Base-by-base conservation (phyloP, 768 basidiomycete species). In the Leucocoprinus sp. region DNA sequence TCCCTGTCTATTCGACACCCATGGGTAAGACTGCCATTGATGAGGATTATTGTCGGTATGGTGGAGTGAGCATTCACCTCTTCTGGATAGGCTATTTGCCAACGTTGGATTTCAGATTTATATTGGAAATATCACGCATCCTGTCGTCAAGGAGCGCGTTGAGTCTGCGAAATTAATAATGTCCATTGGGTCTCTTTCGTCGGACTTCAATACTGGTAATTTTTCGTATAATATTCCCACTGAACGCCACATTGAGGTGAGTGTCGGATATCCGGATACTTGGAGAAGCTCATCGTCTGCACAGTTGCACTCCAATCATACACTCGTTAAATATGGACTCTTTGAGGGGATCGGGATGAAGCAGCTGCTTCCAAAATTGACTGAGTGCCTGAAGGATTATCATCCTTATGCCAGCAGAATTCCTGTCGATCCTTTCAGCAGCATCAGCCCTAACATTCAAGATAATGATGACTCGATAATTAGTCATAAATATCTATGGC, bases 131-230 rank as follows among this genome's bases (percentile, higher is more conserved):
- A 70, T 88, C 52, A 81, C 75, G 6, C 71, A 75, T 34, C 81
- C 83, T 0, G 71, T 66, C 19, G 67, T 90, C 52, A 83, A 79
- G 61, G 75, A 80, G 43, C 76, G 71, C 50, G 78, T 93, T 22
- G 90, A 93, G 62, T 67, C 59, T 2, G 80, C 88, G 3, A 84
- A 82, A 52, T 67, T 93, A 34, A 78, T 89, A 41, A 57, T 93
- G 9, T 84, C 84, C 9, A 66, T 93, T 48, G 87, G 88, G 3
- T 63, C 67, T 1, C 65, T 88, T 40, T 77, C 75, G 57, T 79
- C 75, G 37, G 90, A 93, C 60, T 91, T 89, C 69, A 93, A 93
- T 62, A 88, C 86, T 1, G 91, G 89, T 24, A 84, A 84, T 60
- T 92, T 90, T 62, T 83, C 84, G 0, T 89, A 86, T 55, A 75